These are phyloP conservation scores for Canna indica DNA, from an alignment of 176 grass and related monocot species.

Conservation along the genomic window DNA sequence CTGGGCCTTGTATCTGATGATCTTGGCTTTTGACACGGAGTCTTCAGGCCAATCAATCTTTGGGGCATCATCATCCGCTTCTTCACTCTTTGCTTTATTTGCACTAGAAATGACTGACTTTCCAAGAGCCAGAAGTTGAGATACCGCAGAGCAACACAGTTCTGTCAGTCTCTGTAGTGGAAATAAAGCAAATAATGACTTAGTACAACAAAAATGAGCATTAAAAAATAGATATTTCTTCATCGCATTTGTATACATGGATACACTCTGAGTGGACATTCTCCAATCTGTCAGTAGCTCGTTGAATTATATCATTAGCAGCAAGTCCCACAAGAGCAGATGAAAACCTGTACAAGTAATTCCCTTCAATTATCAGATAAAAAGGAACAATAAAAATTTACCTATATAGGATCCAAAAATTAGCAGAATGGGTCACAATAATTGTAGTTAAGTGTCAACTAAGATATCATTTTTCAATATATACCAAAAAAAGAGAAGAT, in stretches of 20 bases:
- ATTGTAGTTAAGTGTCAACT: neutral
- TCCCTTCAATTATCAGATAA: neutral
- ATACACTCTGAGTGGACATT: slow-evolving; percentile 89
- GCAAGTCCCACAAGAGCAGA: slow-evolving; percentile 69
- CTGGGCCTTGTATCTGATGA: slow-evolving; percentile 75
- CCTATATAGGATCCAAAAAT: neutral
- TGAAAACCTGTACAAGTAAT: slow-evolving; percentile 48
- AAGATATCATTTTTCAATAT: neutral
- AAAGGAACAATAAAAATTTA: slow-evolving; percentile 7
- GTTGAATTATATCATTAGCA: slow-evolving; percentile 76
- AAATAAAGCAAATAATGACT: neutral
- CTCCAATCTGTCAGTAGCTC: slow-evolving; percentile 78
- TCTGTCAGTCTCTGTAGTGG: slow-evolving; percentile 47
- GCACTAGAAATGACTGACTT: slow-evolving; percentile 67
- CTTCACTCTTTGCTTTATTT: slow-evolving; percentile 54
- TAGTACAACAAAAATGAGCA: neutral
- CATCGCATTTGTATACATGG: slow-evolving; percentile 44
- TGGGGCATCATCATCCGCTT: slow-evolving; percentile 33
- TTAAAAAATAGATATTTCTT: neutral
- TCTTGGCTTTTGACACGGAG: slow-evolving; percentile 69
- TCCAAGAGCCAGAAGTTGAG: slow-evolving; percentile 75
- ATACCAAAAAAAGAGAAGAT: too few species aligned
- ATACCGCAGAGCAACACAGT: slow-evolving; percentile 82
- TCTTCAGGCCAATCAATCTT: slow-evolving; percentile 95
- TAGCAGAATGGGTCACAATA: neutral